Conservation (phyloP, 768 basidiomycete genomes). For the Amanita exitialis region DNA sequence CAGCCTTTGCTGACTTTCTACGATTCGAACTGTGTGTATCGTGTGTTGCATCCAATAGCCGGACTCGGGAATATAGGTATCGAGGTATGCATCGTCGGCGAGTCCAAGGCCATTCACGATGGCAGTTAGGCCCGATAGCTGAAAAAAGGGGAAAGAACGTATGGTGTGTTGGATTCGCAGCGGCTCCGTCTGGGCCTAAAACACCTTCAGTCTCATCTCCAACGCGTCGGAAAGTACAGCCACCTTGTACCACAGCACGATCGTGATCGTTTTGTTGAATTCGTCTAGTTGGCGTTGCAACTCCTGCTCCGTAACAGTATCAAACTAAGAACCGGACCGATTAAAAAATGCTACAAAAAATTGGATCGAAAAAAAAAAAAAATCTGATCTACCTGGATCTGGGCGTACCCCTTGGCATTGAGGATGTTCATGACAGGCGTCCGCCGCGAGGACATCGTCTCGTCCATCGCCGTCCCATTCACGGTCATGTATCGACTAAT, state of each 20-base stretch:
- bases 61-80: slow-evolving; percentile 43
- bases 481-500: neutral
- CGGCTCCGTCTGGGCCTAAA: slow-evolving; percentile 40
- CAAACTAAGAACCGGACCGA: neutral
- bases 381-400: slow-evolving; percentile 1
- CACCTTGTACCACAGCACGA: slow-evolving; percentile 66
- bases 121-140: slow-evolving; percentile 39
- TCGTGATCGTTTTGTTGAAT: slow-evolving; percentile 45
- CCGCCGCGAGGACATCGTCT: neutral
- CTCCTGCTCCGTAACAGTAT: slow-evolving; percentile 12
- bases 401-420: neutral
- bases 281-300: slow-evolving; percentile 32
- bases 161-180: slow-evolving; percentile 48
- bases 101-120: slow-evolving; percentile 49
- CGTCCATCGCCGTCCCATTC: neutral
- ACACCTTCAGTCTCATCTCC: neutral
- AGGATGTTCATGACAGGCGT: neutral
- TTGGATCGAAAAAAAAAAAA: neutral
- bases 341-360: neutral
- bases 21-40: slow-evolving; percentile 45
- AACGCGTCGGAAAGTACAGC: slow-evolving; percentile 6
- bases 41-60: slow-evolving; percentile 63
- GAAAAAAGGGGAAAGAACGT: slow-evolving; percentile 57
- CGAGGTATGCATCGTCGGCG: slow-evolving; percentile 41
- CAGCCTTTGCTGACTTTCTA: slow-evolving; percentile 50